phyloP scores from a whole-genome alignment of 208 protist species.

The Naegleria fowleri region DNA sequence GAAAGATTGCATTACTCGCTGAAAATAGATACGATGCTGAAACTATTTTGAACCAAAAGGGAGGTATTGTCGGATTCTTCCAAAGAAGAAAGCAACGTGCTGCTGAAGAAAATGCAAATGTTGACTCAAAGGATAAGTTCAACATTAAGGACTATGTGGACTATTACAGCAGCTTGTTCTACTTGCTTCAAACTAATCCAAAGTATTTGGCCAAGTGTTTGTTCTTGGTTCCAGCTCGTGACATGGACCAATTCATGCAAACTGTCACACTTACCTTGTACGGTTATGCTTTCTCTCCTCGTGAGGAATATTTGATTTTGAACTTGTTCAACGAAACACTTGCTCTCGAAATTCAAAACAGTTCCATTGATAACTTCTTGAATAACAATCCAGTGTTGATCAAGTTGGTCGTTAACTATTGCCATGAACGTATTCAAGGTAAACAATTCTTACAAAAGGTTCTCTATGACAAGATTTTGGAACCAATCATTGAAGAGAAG shows the following conservation, averaged over 20 bases:
- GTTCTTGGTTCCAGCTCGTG: constrained; percentile 44
- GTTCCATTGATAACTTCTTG: constrained; percentile 48
- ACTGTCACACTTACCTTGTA: constrained; percentile 60
- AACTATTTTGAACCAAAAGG: constrained; percentile 43
- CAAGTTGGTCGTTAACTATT: constrained; percentile 62
- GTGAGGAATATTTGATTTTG: constrained; percentile 63
- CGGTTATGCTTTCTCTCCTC: constrained; percentile 58
- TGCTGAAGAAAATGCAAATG: not conserved
- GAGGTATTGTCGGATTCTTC: constrained; percentile 31
- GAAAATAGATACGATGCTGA: constrained; percentile 54
- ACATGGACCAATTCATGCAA: constrained; percentile 52
- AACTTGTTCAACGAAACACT: constrained; percentile 55
- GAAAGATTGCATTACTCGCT: constrained; percentile 58
- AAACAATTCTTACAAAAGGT: constrained; percentile 46
- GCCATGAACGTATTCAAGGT: constrained; percentile 45
- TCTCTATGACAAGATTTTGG: constrained; percentile 49
- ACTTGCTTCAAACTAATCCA: constrained; percentile 62
- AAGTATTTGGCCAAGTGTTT: constrained; percentile 57
- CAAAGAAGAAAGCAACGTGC: not conserved
- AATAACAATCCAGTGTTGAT: constrained; percentile 49
- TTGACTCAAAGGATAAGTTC: constrained; percentile 19
- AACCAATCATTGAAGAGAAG: constrained; percentile 49
- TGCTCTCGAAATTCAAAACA: constrained; percentile 47
- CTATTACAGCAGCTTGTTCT: constrained; percentile 60
- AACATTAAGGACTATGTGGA: constrained; percentile 2